Percentiles rank a stretch among this genome's conserved stretches.
Conservation (phyloP, 306 rosid species). For the Lupinus albus region DNA sequence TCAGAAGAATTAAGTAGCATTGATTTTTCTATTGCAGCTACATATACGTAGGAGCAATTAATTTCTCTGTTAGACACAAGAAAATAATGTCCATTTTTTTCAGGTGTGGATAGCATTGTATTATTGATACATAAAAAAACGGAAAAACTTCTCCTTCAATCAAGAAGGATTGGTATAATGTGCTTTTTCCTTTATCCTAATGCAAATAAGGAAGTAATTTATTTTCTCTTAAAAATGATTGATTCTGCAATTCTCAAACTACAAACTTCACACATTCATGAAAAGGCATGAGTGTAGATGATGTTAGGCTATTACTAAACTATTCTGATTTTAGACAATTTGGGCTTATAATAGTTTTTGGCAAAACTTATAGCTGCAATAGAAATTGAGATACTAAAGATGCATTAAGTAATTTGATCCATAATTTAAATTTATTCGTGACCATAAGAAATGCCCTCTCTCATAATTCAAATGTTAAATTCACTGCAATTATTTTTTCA, state of each 20-base stretch:
- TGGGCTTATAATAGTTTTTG: not conserved
- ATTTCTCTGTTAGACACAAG: no score
- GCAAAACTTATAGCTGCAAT: not conserved
- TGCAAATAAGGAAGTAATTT: conserved; percentile 29
- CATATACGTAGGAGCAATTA: no score
- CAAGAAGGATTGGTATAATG: no score
- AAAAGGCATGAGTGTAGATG: not conserved
- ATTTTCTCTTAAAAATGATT: conserved; percentile 21
- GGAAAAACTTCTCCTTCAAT: no score
- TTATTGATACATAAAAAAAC: not conserved
- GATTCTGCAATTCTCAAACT: conserved; percentile 4
- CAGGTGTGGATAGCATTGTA: no score
- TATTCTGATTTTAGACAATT: not conserved
- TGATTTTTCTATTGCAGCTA: no score
- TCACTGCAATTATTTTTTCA: no score
- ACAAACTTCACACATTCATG: not conserved
- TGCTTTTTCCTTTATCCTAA: conserved; percentile 4
- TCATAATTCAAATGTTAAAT: no score
- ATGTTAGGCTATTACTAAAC: not conserved
- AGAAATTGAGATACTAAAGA: not conserved
- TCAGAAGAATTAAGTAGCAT: no score
- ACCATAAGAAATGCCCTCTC: no score
- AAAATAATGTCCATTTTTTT: no score
- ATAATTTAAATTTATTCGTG: no score
- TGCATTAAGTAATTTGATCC: not conserved